phyloP scores from a whole-genome alignment of 768 basidiomycete genomes.

The Trametes meyenii region DNA sequence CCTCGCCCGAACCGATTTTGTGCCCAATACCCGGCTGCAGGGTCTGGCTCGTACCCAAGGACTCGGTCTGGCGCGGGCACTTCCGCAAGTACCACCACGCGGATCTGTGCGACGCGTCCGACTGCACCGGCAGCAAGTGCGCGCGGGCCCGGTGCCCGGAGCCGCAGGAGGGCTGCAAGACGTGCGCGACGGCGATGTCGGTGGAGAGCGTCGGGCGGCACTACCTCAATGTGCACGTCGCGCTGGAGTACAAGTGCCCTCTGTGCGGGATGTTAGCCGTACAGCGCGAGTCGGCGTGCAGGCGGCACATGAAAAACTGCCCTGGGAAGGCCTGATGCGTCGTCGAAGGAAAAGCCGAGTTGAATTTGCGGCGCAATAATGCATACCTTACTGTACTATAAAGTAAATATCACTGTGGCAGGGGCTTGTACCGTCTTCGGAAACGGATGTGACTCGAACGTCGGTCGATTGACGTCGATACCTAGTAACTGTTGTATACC shows the following conservation, averaged over 20 bases:
- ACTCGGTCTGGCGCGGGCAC: not conserved
- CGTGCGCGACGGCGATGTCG: not conserved
- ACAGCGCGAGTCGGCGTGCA: not conserved
- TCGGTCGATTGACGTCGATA: too few species aligned
- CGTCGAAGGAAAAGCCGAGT: too few species aligned
- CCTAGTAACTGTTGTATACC: too few species aligned
- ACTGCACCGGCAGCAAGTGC: not conserved
- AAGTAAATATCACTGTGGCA: too few species aligned
- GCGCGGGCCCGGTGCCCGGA: not conserved
- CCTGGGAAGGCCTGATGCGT: too few species aligned
- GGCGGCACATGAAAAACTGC: not conserved
- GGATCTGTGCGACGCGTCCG: not conserved
- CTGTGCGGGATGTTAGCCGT: not conserved
- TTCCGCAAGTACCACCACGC: not conserved
- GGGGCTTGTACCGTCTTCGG: too few species aligned
- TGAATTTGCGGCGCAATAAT: too few species aligned
- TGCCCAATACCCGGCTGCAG: too few species aligned
- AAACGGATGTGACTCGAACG: too few species aligned
- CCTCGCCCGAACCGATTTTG: too few species aligned
- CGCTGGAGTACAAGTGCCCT: not conserved
- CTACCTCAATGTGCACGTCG: not conserved
- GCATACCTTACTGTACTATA: too few species aligned
- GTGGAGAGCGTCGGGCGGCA: not conserved
- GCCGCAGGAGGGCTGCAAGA: not conserved
- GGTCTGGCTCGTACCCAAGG: not conserved